Percentiles rank a stretch among this genome's conserved stretches.
These are phyloP conservation scores for Plantago coronopus DNA, from an alignment of 305 asterid genomes.

Conservation along the genomic window DNA sequence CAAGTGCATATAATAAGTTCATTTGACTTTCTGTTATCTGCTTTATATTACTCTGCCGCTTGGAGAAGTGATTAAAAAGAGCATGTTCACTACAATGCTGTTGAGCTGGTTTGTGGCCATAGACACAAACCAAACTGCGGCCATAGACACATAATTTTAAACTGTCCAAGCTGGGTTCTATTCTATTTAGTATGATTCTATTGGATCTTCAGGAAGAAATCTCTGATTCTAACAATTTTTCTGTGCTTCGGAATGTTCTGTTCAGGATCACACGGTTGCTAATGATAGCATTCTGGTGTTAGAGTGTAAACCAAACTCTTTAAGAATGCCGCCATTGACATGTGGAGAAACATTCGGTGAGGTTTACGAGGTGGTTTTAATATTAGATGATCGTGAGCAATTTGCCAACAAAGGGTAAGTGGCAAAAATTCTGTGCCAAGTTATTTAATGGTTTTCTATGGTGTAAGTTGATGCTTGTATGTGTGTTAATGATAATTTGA, in stretches of 20 bases:
- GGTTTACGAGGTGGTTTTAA: slow-evolving; percentile 67
- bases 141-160: slow-evolving; percentile 10
- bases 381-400: slow-evolving; percentile 88
- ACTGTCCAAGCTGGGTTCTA: slow-evolving; percentile 8
- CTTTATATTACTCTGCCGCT: slow-evolving; percentile 5
- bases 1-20: slow-evolving; percentile 15
- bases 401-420: slow-evolving; percentile 80
- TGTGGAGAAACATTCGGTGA: slow-evolving; percentile 79
- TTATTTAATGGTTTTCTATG: too few relatives aligned
- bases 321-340: slow-evolving; percentile 69
- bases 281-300: slow-evolving; percentile 33
- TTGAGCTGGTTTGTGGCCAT: slow-evolving; percentile 7
- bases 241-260: slow-evolving; percentile 22
- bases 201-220: slow-evolving; percentile 8
- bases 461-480: neutral
- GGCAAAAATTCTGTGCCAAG: slow-evolving; percentile 2
- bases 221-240: slow-evolving; percentile 17
- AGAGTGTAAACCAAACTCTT: slow-evolving; percentile 42
- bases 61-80: neutral
- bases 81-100: neutral
- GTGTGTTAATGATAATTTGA: neutral
- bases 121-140: slow-evolving; percentile 10
- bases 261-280: slow-evolving; percentile 36
- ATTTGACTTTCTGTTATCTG: slow-evolving; percentile 5
- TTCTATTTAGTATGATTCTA: slow-evolving; percentile 7